These are phyloP conservation scores for Tetrahymena malaccensis DNA, from an alignment of 73 alveolate genomes.

Conservation along the genomic window DNA sequence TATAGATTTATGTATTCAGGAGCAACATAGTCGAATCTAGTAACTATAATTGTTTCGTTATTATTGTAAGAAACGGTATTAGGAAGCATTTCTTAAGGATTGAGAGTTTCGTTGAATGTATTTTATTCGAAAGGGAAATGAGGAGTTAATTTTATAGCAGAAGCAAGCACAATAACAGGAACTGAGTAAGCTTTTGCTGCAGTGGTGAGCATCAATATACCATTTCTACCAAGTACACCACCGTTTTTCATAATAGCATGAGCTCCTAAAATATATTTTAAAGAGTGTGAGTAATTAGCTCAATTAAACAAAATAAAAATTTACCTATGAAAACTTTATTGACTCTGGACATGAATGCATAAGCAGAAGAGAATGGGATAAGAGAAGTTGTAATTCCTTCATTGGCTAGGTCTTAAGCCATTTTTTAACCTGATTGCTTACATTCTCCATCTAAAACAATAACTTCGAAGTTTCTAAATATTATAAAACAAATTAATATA, in stretches of 20 bases:
- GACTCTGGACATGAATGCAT: conserved; percentile 75
- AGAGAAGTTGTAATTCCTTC: conserved; percentile 61
- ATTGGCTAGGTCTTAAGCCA: conserved; percentile 62
- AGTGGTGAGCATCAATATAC: conserved; percentile 69
- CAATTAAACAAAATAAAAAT: neutral
- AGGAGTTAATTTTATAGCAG: conserved; percentile 84
- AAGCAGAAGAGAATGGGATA: conserved; percentile 71
- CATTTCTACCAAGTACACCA: conserved; percentile 83
- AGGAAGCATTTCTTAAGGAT: conserved; percentile 70
- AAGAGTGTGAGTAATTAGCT: neutral
- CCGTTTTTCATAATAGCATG: conserved; percentile 91
- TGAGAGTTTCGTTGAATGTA: conserved; percentile 72
- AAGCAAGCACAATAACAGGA: conserved; percentile 84
- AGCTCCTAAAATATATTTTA: conserved; percentile 12
- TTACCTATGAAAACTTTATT: conserved; percentile 86
- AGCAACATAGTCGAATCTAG: conserved; percentile 89
- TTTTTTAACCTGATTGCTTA: conserved; percentile 50
- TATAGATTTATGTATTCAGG: conserved; percentile 83
- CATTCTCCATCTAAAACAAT: conserved; percentile 80
- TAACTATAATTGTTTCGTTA: conserved; percentile 61
- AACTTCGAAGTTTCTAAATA: conserved; percentile 66
- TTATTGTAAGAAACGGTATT: conserved; percentile 31
- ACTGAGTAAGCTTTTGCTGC: conserved; percentile 81
- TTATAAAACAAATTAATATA: neutral
- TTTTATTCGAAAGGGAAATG: conserved; percentile 78